These are phyloP conservation scores for Trichoderma reesei DNA, from an alignment of 495 filamentous ascomycete species.

Conservation along the genomic window DNA sequence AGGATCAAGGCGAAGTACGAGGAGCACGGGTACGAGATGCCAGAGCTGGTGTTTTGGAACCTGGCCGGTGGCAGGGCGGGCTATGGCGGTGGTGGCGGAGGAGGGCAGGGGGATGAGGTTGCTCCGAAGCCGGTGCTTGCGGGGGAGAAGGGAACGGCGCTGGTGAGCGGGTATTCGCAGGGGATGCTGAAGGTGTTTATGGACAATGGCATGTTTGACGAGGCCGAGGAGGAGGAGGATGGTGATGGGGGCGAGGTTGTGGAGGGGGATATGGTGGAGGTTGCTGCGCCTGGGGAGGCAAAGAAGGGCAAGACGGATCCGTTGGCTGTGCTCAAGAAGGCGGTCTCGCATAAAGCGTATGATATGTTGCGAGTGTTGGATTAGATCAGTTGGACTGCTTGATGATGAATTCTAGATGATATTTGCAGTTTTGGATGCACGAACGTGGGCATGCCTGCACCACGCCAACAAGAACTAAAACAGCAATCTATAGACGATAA, in stretches of 20 bases:
- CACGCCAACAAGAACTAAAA: not conserved
- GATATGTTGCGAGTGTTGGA: conserved; percentile 37
- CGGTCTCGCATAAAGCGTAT: conserved; percentile 32
- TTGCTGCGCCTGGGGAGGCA: not conserved
- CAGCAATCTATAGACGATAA: too few species aligned
- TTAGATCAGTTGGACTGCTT: conserved; percentile 10
- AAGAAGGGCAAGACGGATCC: conserved; percentile 27
- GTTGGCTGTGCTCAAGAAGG: conserved; percentile 29
- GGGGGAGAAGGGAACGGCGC: conserved; percentile 24
- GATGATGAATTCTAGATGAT: too few species aligned
- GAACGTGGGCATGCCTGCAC: not conserved
- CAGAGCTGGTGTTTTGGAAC: conserved; percentile 42
- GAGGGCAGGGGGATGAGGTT: conserved; percentile 10
- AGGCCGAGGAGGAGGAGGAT: conserved; percentile 25
- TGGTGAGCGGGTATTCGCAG: conserved; percentile 40
- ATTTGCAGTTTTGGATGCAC: not conserved
- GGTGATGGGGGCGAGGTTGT: conserved; percentile 17
- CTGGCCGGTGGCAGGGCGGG: conserved; percentile 28
- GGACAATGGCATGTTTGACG: conserved; percentile 30
- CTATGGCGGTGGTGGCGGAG: conserved; percentile 9
- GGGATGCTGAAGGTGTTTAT: conserved; percentile 41
- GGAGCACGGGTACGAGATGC: conserved; percentile 37
- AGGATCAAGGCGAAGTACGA: conserved; percentile 28
- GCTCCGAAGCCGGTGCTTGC: conserved; percentile 32
- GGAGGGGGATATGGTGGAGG: conserved; percentile 22